These are phyloP conservation scores for Drechslerella stenobrocha DNA, from an alignment of 2,329 filamentous ascomycete species.

Conservation along the genomic window DNA sequence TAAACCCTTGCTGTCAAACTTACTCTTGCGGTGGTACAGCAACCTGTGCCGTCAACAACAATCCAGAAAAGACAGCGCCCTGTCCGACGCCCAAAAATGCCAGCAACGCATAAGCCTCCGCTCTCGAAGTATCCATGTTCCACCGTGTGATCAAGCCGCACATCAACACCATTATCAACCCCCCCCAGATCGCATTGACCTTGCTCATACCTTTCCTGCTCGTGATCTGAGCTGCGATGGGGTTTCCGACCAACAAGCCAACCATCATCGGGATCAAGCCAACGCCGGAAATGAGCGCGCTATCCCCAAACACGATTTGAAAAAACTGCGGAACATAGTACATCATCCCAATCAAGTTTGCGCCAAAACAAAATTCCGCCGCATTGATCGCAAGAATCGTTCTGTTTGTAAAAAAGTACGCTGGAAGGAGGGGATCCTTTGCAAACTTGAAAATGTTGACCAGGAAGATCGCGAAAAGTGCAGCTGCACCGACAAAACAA, in stretches of 20 bases:
- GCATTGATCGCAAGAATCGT: conserved; percentile 61
- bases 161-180: conserved; percentile 25
- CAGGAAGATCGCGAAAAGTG: conserved; percentile 59
- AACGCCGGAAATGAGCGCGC: conserved; percentile 61
- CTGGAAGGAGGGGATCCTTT: conserved; percentile 61
- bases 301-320: conserved; percentile 61
- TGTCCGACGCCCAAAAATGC: conserved; percentile 25
- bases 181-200: conserved; percentile 24
- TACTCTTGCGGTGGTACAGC: conserved; percentile 31
- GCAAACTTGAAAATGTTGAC: conserved; percentile 60
- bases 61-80: conserved; percentile 26
- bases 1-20: conserved; percentile 2
- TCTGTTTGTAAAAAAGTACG: conserved; percentile 62
- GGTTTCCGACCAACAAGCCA: conserved; percentile 55
- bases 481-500: conserved; percentile 60
- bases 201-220: conserved; percentile 27
- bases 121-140: conserved; percentile 20
- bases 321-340: conserved; percentile 63
- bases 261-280: conserved; percentile 63
- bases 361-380: conserved; percentile 53
- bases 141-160: conserved; percentile 22
- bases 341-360: conserved; percentile 58
- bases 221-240: conserved; percentile 23
- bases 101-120: conserved; percentile 15
- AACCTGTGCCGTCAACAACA: conserved; percentile 16